Conservation (phyloP, 768 basidiomycete species). For the Gloeopeniophorella convolvens region DNA sequence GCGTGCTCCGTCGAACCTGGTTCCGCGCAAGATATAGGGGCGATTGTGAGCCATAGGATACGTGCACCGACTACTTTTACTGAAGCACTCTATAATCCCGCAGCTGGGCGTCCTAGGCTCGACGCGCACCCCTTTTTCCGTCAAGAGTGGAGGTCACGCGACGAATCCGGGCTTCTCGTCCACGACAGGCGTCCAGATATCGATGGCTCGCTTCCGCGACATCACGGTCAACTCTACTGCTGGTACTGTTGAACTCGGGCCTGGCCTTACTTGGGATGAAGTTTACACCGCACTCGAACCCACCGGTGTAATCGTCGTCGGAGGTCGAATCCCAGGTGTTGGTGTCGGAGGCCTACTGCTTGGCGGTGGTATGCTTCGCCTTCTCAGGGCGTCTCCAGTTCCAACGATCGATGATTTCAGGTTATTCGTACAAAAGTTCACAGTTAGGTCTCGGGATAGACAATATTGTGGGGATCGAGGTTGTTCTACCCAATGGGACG, state of each 20-base stretch:
- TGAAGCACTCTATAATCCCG: too few relatives aligned
- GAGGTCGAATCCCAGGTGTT: slow-evolving; percentile 21
- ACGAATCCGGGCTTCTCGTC: slow-evolving; percentile 54
- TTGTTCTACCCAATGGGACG: slow-evolving; percentile 22
- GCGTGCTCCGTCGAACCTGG: too few relatives aligned
- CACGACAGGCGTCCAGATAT: slow-evolving; percentile 50
- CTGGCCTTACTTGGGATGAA: slow-evolving; percentile 23
- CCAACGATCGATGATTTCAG: too few relatives aligned
- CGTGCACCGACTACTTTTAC: too few relatives aligned
- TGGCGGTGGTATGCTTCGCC: slow-evolving; percentile 21
- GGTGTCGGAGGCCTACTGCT: slow-evolving; percentile 22
- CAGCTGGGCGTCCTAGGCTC: neutral
- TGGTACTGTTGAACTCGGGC: slow-evolving; percentile 15
- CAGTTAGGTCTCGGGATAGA: slow-evolving; percentile 22
- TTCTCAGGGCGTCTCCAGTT: too few relatives aligned
- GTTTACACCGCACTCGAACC: slow-evolving; percentile 20
- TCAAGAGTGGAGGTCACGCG: slow-evolving; percentile 59
- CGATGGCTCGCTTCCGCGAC: slow-evolving; percentile 39
- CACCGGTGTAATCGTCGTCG: slow-evolving; percentile 19
- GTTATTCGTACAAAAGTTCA: slow-evolving; percentile 15
- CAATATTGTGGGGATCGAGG: slow-evolving; percentile 17
- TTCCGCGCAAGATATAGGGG: too few relatives aligned
- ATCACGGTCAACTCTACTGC: slow-evolving; percentile 6
- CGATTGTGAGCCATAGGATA: too few relatives aligned
- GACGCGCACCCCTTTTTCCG: neutral